These are phyloP conservation scores for Oxyria digyna DNA, from an alignment of 148 eudicot species.

Conservation along the genomic window DNA sequence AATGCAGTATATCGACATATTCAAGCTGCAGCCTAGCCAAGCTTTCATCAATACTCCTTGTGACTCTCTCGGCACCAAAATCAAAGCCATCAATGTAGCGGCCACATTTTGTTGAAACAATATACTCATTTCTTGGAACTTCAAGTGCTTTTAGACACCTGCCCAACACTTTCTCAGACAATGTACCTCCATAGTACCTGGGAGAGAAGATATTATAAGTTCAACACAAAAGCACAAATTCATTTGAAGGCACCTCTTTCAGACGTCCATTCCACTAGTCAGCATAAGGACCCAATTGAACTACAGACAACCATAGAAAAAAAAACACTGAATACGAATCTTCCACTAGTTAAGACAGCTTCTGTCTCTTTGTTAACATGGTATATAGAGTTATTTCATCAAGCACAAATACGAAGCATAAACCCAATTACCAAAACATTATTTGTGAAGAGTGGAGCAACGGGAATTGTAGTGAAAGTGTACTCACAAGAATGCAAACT, in stretches of 20 bases:
- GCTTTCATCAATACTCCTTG: slow-evolving; percentile 93
- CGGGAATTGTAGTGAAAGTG: background rate
- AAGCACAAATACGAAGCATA: background rate
- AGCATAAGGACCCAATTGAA: background rate
- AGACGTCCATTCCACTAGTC: background rate
- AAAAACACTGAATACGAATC: background rate
- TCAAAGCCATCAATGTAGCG: slow-evolving; percentile 87
- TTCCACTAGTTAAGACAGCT: background rate
- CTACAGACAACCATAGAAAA: background rate
- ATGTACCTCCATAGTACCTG: slow-evolving; percentile 90
- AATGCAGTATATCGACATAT: slow-evolving; percentile 87
- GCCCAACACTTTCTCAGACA: slow-evolving; percentile 85
- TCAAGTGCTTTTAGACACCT: slow-evolving; percentile 70
- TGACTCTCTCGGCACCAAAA: slow-evolving; percentile 92
- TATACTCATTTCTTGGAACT: slow-evolving; percentile 67
- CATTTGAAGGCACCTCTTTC: background rate
- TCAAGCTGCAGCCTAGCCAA: slow-evolving; percentile 89
- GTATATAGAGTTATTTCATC: background rate
- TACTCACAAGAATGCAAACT: background rate
- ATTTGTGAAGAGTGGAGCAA: background rate
- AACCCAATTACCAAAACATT: too few species aligned
- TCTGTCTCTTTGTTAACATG: background rate
- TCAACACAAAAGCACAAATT: background rate
- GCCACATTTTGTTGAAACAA: slow-evolving; percentile 92
- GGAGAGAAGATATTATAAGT: background rate